Evolutionary conservation across 371 early-diverging fungal genomes (phyloP), one percentile per base, ranked within the genome.

Genomic region (Umbelopsis sp.): DNA sequence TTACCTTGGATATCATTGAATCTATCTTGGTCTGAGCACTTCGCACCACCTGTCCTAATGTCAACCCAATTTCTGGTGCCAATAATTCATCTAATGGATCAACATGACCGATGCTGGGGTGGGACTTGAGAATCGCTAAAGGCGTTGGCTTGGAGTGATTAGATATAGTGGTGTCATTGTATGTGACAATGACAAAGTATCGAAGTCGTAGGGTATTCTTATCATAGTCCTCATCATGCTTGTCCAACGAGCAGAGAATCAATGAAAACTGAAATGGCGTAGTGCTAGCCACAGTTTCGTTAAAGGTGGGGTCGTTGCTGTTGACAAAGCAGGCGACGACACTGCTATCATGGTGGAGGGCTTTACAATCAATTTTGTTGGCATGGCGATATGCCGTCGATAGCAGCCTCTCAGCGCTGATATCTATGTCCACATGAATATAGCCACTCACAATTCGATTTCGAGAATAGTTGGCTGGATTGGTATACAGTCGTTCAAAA

Each of bases 351-450:
- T 51, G 70, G 41, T 64, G 52, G 1, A 84, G 46, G 0, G 77
- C 44, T 35, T 72, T 70, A 67, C 91, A 87, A 0, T 91, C 90
- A 65, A 93, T 87, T 38, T 86, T 79, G 12, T 76, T 72, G 1
- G 93, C 92, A 66, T 87, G 85, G 44, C 86, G 86, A 51, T 93
- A 72, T 41, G 93, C 85, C 69, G 90, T 91, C 9, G 86, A 73
- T 63, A 91, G 83, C 37, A 94, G 66, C 20, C 85, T 70, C 18
- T 80, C 63, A 3, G 74, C 72, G 37, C 87, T 70, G 22, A 75
- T 76, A n/a, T 71, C 73, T 20, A 76, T 73, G 4, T 75, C 76
- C 10, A 80, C 72, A 18, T 77, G 78, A 62, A 80, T 83, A 10
- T 69, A 71, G 4, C 84, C 88, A 29, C 83, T 74, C 22, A 87